These are phyloP conservation scores for Asterophora parasitica DNA, from an alignment of 768 basidiomycete species.

Conservation along the genomic window DNA sequence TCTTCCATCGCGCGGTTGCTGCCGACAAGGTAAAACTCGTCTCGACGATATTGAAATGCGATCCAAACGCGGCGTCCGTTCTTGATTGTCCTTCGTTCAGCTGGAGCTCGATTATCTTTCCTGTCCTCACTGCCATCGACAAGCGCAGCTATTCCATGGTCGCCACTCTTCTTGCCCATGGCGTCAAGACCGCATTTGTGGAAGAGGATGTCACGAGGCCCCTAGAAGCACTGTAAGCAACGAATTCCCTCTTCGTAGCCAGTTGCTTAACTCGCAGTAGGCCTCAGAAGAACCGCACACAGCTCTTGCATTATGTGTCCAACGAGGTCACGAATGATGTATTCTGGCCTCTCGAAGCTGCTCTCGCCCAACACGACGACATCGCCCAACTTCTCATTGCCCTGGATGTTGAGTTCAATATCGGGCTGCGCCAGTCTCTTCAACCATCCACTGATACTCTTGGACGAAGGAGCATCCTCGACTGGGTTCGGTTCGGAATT, in stretches of 20 bases:
- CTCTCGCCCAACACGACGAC: slow-evolving; percentile 32
- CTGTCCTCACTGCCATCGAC: slow-evolving; percentile 34
- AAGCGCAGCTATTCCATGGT: slow-evolving; percentile 30
- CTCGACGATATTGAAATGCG: slow-evolving; percentile 34
- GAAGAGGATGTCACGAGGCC: slow-evolving; percentile 34
- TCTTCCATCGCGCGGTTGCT: slow-evolving; percentile 36
- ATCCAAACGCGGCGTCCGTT: slow-evolving; percentile 34
- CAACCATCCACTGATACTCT: slow-evolving; percentile 1
- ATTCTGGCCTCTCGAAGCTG: slow-evolving; percentile 33
- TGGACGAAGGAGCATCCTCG: slow-evolving; percentile 26
- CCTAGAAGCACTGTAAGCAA: slow-evolving; percentile 28
- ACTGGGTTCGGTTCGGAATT: slow-evolving; percentile 35
- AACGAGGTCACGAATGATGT: slow-evolving; percentile 24
- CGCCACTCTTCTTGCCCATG: slow-evolving; percentile 35
- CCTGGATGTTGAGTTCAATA: slow-evolving; percentile 31
- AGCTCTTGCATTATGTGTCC: slow-evolving; percentile 19
- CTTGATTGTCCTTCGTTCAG: slow-evolving; percentile 33
- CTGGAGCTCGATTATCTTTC: slow-evolving; percentile 26
- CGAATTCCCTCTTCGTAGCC: neutral
- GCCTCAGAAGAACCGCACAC: slow-evolving; percentile 12
- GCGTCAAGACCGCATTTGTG: slow-evolving; percentile 30
- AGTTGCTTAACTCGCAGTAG: slow-evolving; percentile 5
- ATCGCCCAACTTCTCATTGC: slow-evolving; percentile 33
- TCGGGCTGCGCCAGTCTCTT: slow-evolving; percentile 25
- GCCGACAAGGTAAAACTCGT: slow-evolving; percentile 34